Percentiles rank a stretch among this genome's conserved stretches.
These are phyloP conservation scores for Lactarius akahatsu DNA, from an alignment of 768 basidiomycete species.

Conservation along the genomic window DNA sequence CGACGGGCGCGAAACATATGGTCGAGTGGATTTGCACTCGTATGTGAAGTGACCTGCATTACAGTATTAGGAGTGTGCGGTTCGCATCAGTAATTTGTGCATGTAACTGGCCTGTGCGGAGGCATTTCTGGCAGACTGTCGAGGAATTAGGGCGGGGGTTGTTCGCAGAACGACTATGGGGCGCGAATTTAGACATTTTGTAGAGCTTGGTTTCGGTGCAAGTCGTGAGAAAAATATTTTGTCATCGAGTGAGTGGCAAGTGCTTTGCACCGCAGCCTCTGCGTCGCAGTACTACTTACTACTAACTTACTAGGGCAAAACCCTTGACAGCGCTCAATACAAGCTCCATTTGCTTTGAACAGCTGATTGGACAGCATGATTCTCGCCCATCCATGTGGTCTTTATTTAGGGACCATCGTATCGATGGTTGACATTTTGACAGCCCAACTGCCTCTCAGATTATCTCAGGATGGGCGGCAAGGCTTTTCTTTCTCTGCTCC, in stretches of 20 bases:
- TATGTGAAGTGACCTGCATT: conserved; percentile 82
- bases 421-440: background rate
- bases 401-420: background rate
- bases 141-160: conserved; percentile 61
- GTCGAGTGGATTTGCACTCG: conserved; percentile 78
- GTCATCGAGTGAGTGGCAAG: background rate
- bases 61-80: background rate
- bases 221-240: conserved; percentile 3
- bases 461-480: conserved; percentile 60
- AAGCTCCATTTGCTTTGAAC: background rate
- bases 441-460: background rate
- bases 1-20: conserved; percentile 88
- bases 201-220: background rate
- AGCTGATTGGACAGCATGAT: background rate
- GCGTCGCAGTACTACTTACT: background rate
- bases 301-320: background rate
- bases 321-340: background rate
- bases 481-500: conserved; percentile 53
- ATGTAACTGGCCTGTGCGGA: conserved; percentile 53
- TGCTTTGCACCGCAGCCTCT: background rate
- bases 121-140: conserved; percentile 83
- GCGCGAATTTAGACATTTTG: conserved; percentile 77
- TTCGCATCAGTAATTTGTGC: background rate
- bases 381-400: too few relatives aligned
- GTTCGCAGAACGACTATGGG: conserved; percentile 61